A percentile compares a stretch with the other conserved stretches of the same genome.
These are phyloP conservation scores for Aspergillus puulaauensis DNA, from an alignment of 2,329 filamentous ascomycete genomes.

Conservation along the genomic window DNA sequence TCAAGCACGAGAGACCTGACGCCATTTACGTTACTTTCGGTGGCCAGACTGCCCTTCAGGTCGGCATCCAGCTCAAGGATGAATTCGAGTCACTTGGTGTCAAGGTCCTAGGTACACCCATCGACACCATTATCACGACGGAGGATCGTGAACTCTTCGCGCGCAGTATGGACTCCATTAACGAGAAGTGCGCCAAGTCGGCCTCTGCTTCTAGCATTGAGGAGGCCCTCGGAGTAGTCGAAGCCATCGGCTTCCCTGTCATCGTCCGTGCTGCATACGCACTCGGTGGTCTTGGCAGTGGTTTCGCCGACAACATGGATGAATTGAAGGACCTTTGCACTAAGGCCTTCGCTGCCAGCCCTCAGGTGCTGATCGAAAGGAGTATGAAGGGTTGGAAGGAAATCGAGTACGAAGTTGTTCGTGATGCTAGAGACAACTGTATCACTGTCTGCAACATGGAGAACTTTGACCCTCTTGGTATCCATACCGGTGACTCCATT, in stretches of 20 bases:
- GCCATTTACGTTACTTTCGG: constrained; percentile 98
- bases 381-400: constrained; percentile 99
- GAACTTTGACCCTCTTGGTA: constrained; percentile 97
- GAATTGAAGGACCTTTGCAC: constrained; percentile 86
- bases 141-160: constrained; percentile 98
- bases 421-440: constrained; percentile 94
- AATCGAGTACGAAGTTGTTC: constrained; percentile 97
- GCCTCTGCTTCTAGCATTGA: constrained; percentile 86
- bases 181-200: constrained; percentile 96
- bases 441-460: constrained; percentile 99
- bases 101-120: constrained; percentile 91
- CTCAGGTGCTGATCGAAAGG: constrained; percentile 92
- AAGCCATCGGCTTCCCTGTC: constrained; percentile 91
- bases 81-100: constrained; percentile 93
- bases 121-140: constrained; percentile 97
- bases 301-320: constrained; percentile 84
- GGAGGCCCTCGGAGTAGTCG: constrained; percentile 84
- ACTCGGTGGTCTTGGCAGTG: constrained; percentile 89
- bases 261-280: constrained; percentile 97
- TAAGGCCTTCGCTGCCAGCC: constrained; percentile 91
- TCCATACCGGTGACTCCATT: constrained; percentile 97
- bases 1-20: constrained; percentile 89
- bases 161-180: constrained; percentile 96
- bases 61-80: constrained; percentile 96
- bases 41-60: constrained; percentile 93